Evolutionary conservation across 805 yeast species (phyloP).

Genomic region (Starmerella vitae): DNA sequence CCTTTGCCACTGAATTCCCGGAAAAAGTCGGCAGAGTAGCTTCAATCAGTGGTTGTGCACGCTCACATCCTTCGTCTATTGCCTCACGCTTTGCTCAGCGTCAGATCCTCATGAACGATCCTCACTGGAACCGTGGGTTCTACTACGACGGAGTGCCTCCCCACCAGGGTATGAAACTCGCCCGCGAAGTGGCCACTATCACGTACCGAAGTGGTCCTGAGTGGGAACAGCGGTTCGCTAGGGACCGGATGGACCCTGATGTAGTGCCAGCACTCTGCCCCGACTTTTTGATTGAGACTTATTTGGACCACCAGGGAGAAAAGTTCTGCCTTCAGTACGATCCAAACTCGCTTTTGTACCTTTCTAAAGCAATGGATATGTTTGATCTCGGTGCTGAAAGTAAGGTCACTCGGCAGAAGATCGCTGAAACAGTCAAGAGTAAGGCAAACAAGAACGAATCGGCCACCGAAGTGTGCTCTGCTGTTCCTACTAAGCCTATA

Average conservation of each 20-base stretch:
- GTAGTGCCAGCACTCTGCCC: slow-evolving; percentile 81
- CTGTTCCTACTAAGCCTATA: slow-evolving; percentile 41
- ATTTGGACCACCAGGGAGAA: slow-evolving; percentile 88
- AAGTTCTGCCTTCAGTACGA: slow-evolving; percentile 86
- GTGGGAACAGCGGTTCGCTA: slow-evolving; percentile 88
- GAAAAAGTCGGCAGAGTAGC: slow-evolving; percentile 59
- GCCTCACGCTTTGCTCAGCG: slow-evolving; percentile 89
- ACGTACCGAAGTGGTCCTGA: slow-evolving; percentile 94
- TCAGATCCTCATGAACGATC: slow-evolving; percentile 87
- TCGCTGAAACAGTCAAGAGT: slow-evolving; percentile 4
- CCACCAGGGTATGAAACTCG: slow-evolving; percentile 87
- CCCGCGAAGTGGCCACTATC: slow-evolving; percentile 86
- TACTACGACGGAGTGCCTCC: slow-evolving; percentile 74
- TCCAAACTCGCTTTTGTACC: slow-evolving; percentile 74
- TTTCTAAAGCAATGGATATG: slow-evolving; percentile 89
- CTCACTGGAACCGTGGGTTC: slow-evolving; percentile 85
- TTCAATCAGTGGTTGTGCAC: slow-evolving; percentile 82
- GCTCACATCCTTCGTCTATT: slow-evolving; percentile 86
- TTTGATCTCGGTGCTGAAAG: slow-evolving; percentile 53
- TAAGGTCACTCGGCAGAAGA: slow-evolving; percentile 5
- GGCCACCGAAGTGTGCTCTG: slow-evolving; percentile 8
- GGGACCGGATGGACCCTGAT: slow-evolving; percentile 69
- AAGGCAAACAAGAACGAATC: background rate
- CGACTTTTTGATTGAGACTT: slow-evolving; percentile 83
- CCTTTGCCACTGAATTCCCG: slow-evolving; percentile 74